Evolutionary conservation across 345 rosid genomes (phyloP).

Genomic region (Rhizophora mangle): DNA sequence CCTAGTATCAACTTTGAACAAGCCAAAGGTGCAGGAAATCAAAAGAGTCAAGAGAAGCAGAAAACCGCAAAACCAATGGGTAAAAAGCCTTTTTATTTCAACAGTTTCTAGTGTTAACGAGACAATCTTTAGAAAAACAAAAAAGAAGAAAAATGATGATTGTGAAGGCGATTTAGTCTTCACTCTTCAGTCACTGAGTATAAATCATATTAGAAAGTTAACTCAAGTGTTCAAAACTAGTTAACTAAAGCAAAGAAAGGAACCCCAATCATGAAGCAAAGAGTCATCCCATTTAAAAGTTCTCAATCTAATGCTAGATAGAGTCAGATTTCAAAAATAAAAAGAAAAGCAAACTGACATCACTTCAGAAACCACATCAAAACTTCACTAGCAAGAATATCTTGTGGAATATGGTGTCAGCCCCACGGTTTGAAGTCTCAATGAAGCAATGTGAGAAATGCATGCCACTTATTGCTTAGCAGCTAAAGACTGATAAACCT

Average conservation of each 20-base stretch:
- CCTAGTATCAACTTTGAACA: neutral
- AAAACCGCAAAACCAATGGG: neutral
- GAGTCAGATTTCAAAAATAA: slow-evolving; percentile 1
- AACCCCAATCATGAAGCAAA: slow-evolving; percentile 2
- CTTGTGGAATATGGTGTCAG: neutral
- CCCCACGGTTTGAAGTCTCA: neutral
- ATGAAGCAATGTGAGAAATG: too few relatives aligned
- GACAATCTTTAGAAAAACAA: too few relatives aligned
- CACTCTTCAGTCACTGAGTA: neutral
- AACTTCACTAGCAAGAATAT: neutral
- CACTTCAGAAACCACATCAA: neutral
- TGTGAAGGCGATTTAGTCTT: neutral
- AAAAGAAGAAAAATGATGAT: neutral
- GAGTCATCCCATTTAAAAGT: neutral
- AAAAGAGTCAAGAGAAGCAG: neutral
- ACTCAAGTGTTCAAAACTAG: neutral
- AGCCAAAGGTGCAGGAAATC: neutral
- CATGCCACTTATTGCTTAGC: slow-evolving; percentile 3
- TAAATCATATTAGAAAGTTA: neutral
- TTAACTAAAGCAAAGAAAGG: neutral
- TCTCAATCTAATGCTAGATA: neutral
- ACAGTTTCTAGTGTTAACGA: neutral
- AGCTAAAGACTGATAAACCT: neutral
- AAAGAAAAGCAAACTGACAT: slow-evolving; percentile 3
- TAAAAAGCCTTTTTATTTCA: neutral